Percentiles rank a stretch among this genome's conserved stretches.
These are phyloP conservation scores for Ochetophila trinervis DNA, from an alignment of 306 rosid genomes.

Conservation along the genomic window DNA sequence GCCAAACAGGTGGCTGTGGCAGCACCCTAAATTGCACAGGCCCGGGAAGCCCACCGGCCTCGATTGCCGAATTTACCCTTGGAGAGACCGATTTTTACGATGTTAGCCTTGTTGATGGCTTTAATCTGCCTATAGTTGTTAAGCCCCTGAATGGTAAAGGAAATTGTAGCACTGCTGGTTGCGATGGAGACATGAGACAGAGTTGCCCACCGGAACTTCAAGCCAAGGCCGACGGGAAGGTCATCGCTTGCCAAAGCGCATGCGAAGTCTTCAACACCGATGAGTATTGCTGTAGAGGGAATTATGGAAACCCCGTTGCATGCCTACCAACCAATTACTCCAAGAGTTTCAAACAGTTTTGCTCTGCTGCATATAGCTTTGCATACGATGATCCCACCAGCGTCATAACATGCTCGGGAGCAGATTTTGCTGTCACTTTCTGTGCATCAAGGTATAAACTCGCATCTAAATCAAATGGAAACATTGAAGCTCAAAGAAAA, in stretches of 20 bases:
- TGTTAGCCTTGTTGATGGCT: slow-evolving; percentile 66
- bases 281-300: slow-evolving; percentile 62
- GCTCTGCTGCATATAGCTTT: slow-evolving; percentile 54
- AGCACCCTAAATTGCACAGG: slow-evolving; percentile 39
- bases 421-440: slow-evolving; percentile 44
- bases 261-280: slow-evolving; percentile 48
- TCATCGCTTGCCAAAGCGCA: slow-evolving; percentile 50
- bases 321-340: slow-evolving; percentile 57
- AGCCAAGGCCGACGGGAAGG: slow-evolving; percentile 33
- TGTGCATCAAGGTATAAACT: slow-evolving; percentile 49
- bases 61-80: slow-evolving; percentile 54
- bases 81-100: slow-evolving; percentile 50
- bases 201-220: slow-evolving; percentile 44
- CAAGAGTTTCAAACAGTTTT: slow-evolving; percentile 46
- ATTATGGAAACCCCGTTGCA: slow-evolving; percentile 34
- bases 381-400: slow-evolving; percentile 56
- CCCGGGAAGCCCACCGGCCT: slow-evolving; percentile 48
- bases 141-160: slow-evolving; percentile 50
- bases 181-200: slow-evolving; percentile 57
- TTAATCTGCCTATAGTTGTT: slow-evolving; percentile 54
- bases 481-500: too few relatives aligned
- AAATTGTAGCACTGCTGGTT: slow-evolving; percentile 52
- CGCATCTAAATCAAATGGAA: too few relatives aligned
- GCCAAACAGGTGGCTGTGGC: slow-evolving; percentile 61
- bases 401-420: slow-evolving; percentile 44